Conservation (phyloP, 1,284 basidiomycete species). For the Pholiota adiposa region DNA sequence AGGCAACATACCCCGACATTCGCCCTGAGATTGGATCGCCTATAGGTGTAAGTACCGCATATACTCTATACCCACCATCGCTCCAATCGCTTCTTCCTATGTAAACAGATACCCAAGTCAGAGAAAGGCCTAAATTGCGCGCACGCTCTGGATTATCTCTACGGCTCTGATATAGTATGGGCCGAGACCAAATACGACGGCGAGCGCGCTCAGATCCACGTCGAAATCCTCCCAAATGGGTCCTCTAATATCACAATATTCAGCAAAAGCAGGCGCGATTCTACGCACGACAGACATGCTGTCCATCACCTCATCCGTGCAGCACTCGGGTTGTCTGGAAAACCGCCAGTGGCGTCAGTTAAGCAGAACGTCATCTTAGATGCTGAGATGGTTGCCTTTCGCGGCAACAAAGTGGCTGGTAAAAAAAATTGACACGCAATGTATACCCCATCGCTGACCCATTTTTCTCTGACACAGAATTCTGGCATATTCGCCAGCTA, state of each 20-base stretch:
- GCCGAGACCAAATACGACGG: slow-evolving; percentile 93
- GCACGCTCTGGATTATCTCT: slow-evolving; percentile 59
- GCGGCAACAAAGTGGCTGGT: slow-evolving; percentile 68
- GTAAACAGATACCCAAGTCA: slow-evolving; percentile 85
- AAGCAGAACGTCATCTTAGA: slow-evolving; percentile 70
- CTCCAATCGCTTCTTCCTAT: background rate
- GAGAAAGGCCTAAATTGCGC: slow-evolving; percentile 65
- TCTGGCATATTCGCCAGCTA: slow-evolving; percentile 69
- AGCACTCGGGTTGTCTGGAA: slow-evolving; percentile 54
- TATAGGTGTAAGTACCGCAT: slow-evolving; percentile 46
- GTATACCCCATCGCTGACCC: background rate
- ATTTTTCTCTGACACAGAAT: slow-evolving; percentile 48
- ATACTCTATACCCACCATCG: background rate
- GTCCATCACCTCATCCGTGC: slow-evolving; percentile 70
- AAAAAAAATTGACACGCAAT: background rate
- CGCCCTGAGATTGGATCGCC: slow-evolving; percentile 51
- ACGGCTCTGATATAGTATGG: slow-evolving; percentile 56
- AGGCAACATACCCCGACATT: slow-evolving; percentile 37
- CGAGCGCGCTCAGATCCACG: slow-evolving; percentile 87
- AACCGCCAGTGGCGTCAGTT: background rate
- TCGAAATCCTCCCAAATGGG: slow-evolving; percentile 49
- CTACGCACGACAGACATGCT: slow-evolving; percentile 71
- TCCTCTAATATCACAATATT: slow-evolving; percentile 69
- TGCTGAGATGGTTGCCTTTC: slow-evolving; percentile 87
- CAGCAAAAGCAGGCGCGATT: slow-evolving; percentile 84